phyloP scores from a whole-genome alignment of 2,329 filamentous ascomycete species.

The Dothistroma septosporum region DNA sequence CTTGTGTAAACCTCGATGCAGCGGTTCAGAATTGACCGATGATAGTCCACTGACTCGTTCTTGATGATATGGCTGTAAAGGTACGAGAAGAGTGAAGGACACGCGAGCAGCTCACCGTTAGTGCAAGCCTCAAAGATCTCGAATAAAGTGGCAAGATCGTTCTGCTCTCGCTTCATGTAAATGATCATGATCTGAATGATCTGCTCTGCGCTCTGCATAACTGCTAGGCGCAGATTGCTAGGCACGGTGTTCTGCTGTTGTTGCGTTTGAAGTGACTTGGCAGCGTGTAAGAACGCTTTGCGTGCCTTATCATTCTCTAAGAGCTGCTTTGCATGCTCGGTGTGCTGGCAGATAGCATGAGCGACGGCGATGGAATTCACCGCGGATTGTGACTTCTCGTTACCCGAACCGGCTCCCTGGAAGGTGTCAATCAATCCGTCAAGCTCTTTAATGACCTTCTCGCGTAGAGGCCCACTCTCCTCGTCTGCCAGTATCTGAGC shows the following conservation, averaged over 20 bases:
- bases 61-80: slow-evolving; percentile 82
- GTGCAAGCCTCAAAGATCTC: slow-evolving; percentile 79
- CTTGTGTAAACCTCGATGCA: slow-evolving; percentile 84
- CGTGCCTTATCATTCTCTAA: slow-evolving; percentile 55
- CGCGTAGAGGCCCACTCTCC: slow-evolving; percentile 69
- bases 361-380: slow-evolving; percentile 87
- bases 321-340: slow-evolving; percentile 64
- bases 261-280: slow-evolving; percentile 73
- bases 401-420: slow-evolving; percentile 43
- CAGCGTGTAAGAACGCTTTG: slow-evolving; percentile 57
- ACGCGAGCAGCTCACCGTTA: slow-evolving; percentile 72
- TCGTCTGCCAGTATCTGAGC: slow-evolving; percentile 77
- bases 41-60: slow-evolving; percentile 79
- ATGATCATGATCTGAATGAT: slow-evolving; percentile 80
- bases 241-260: slow-evolving; percentile 67
- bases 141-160: slow-evolving; percentile 70
- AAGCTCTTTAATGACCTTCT: slow-evolving; percentile 68
- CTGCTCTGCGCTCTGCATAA: slow-evolving; percentile 84
- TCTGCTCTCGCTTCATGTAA: slow-evolving; percentile 67
- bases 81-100: slow-evolving; percentile 71
- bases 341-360: slow-evolving; percentile 68
- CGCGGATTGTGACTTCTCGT: slow-evolving; percentile 69
- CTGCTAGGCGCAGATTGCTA: slow-evolving; percentile 70
- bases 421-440: slow-evolving; percentile 65
- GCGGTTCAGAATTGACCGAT: slow-evolving; percentile 73